Evolutionary conservation across 331 rosid species (phyloP), one percentile per base, ranked within the genome.

Genomic region (Erythrophleum ivorense): DNA sequence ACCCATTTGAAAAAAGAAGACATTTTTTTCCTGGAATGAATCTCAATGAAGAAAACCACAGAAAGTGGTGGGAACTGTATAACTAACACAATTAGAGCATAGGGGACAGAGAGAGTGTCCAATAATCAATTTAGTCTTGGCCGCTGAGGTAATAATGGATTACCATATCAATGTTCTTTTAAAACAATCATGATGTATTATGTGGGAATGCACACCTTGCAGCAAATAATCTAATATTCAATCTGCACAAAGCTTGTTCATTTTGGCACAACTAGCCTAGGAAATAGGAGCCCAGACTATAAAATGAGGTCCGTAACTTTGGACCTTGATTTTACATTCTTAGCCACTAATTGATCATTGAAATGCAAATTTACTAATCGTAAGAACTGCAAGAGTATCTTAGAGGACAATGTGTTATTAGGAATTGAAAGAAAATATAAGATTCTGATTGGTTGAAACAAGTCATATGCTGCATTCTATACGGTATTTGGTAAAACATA

Each of bases 391-490:
- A 40, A 40, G 1, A n/a, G 11, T 10, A 80, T 57, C 8, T 71
- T 80, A 58, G 75, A 84, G 63, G 78, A 36, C 40, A 24, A 24
- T 0, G 40, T 64, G n/a, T 57, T 46, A 82, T 33, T 12, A 60
- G 9, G 16, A 18, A 79, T 80, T 79, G 66, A 80, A 19, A 46
- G 66, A 72, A 55, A 49, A 71, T 15, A 59, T 5, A 21, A 52
- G 64, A 73, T 73, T 7, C 46, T 43, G 58, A 73, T 80, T 59
- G 83, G 81, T 57, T 62, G 86, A 84, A 86, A 80, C 90, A 87
- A 14, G 73, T 69, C 94, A 91, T 90, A 89, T 89, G 92, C 79
- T 71, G 16, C 70, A 68, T 58, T 63, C 45, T 54, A 81, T 34
- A 52, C 43, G 5, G 21, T 74, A 76, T 68, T 15, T 71, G 80